A percentile compares a stretch with the other conserved stretches of the same genome.
Conservation (phyloP, 2,329 filamentous ascomycete genomes). For the Tolypocladium nubicola region DNA sequence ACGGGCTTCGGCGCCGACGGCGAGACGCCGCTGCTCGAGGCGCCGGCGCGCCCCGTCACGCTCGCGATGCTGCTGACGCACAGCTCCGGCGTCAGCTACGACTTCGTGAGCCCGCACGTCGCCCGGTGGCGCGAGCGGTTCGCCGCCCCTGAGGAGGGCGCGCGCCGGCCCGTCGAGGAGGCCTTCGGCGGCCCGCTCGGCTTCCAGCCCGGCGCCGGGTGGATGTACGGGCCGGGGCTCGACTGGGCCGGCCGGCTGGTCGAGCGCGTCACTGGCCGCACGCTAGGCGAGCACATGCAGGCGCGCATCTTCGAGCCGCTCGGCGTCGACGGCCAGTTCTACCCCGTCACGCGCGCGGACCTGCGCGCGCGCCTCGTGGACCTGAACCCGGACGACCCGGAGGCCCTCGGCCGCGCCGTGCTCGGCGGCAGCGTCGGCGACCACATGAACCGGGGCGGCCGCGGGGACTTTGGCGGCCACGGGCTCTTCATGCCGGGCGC, state of each 20-base stretch:
- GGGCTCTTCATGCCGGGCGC: conserved; percentile 29
- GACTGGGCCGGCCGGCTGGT: conserved; percentile 38
- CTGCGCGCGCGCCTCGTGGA: conserved; percentile 27
- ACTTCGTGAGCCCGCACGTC: conserved; percentile 26
- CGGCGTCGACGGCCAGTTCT: conserved; percentile 27
- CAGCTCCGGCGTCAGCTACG: conserved; percentile 36
- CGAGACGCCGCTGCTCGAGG: conserved; percentile 23
- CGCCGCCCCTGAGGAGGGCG: conserved; percentile 6
- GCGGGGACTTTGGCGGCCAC: conserved; percentile 26
- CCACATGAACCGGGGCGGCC: conserved; percentile 17
- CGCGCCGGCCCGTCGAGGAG: conserved; percentile 25
- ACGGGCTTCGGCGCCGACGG: conserved; percentile 31
- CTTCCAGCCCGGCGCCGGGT: conserved; percentile 34
- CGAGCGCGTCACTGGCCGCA: conserved; percentile 25
- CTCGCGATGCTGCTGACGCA: conserved; percentile 41
- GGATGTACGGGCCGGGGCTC: conserved; percentile 34
- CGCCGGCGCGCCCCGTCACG: conserved; percentile 28
- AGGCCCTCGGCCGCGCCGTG: conserved; percentile 9
- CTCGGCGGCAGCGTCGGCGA: conserved; percentile 7
- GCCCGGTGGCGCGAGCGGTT: conserved; percentile 24
- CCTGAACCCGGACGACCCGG: conserved; percentile 24
- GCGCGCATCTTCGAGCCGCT: conserved; percentile 25
- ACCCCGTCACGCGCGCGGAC: conserved; percentile 20
- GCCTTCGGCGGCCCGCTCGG: conserved; percentile 30
- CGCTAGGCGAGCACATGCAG: conserved; percentile 25